Evolutionary conservation across 768 basidiomycete species (phyloP).

Genomic region (Mycena metata): DNA sequence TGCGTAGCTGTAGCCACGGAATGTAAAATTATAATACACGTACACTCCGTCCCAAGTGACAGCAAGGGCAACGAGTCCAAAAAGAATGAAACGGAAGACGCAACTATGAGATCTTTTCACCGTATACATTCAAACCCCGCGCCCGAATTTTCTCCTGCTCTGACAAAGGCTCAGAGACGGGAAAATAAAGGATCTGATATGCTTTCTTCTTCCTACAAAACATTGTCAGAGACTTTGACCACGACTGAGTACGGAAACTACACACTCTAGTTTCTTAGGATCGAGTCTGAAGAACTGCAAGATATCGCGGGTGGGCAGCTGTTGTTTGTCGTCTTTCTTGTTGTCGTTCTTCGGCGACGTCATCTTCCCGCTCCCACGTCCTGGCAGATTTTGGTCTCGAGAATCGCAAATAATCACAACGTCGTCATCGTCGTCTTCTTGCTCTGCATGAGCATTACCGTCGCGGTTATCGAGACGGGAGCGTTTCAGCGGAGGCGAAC

Average conservation of each 20-base stretch:
- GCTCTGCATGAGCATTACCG: neutral
- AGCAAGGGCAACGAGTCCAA: neutral
- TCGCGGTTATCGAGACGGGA: constrained; percentile 29
- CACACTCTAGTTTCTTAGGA: constrained; percentile 41
- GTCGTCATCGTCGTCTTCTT: constrained; percentile 49
- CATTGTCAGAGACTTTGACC: constrained; percentile 10
- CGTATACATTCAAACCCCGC: constrained; percentile 65
- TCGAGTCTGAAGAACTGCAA: constrained; percentile 66
- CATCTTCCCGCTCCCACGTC: neutral
- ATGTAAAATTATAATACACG: constrained; percentile 4
- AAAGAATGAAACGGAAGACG: neutral
- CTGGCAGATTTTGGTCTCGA: constrained; percentile 20
- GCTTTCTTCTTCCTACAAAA: constrained; percentile 63
- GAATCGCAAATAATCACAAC: constrained; percentile 42
- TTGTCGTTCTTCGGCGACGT: constrained; percentile 5
- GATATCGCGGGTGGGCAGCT: constrained; percentile 49
- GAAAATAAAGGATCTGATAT: constrained; percentile 90
- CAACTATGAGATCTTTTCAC: constrained; percentile 55
- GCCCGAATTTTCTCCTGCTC: constrained; percentile 58
- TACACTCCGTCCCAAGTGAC: neutral
- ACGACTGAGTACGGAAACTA: neutral
- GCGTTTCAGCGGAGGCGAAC: constrained; percentile 46
- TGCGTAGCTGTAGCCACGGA: constrained; percentile 42
- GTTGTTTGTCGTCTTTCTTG: constrained; percentile 23
- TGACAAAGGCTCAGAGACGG: constrained; percentile 73